A percentile compares a stretch with the other conserved stretches of the same genome.
These are phyloP conservation scores for Tetrahymena elliotti DNA, from an alignment of 73 alveolate species.

Conservation along the genomic window DNA sequence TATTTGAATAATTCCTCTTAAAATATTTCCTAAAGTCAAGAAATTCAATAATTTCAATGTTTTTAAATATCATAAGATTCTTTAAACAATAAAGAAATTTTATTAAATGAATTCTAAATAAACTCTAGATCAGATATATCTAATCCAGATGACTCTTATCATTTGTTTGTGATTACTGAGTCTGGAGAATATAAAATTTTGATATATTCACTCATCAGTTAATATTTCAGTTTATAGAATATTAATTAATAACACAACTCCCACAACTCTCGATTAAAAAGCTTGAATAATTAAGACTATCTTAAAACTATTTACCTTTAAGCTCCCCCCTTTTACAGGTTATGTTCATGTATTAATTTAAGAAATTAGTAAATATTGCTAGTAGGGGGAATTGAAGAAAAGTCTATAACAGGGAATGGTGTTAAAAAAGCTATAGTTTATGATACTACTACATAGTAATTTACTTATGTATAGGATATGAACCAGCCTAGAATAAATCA, in stretches of 20 bases:
- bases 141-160: not conserved
- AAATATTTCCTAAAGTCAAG: no score
- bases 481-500: not conserved
- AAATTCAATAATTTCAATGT: not conserved
- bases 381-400: not conserved
- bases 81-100: not conserved
- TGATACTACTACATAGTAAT: not conserved
- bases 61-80: not conserved
- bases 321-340: not conserved
- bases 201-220: not conserved
- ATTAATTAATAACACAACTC: no score
- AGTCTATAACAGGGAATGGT: not conserved
- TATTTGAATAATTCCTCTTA: no score
- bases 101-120: not conserved
- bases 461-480: not conserved
- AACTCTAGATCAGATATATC: not conserved
- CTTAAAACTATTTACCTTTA: not conserved
- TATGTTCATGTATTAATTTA: not conserved
- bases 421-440: not conserved
- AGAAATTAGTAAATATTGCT: not conserved
- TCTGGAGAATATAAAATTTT: not conserved
- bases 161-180: not conserved
- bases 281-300: not conserved
- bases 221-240: not conserved
- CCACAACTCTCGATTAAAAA: not conserved